Conservation (phyloP, 1,284 basidiomycete genomes). For the Mycosarcoma mackinlayi region DNA sequence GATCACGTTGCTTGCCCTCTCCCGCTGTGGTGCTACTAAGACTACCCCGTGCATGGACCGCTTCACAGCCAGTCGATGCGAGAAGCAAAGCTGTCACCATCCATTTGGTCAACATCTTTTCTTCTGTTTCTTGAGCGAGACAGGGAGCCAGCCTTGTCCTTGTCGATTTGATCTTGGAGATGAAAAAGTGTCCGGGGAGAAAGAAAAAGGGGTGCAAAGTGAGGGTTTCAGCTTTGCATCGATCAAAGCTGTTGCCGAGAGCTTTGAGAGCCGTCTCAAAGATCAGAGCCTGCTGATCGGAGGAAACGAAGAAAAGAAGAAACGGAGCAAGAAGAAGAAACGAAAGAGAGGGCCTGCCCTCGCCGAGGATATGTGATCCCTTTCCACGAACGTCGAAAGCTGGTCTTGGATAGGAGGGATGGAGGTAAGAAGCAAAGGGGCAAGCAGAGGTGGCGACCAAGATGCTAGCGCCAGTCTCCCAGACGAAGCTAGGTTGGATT, state of each 20-base stretch:
- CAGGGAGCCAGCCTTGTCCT: background rate
- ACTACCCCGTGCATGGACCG: background rate
- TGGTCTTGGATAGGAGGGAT: conserved; percentile 1
- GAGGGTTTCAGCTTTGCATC: background rate
- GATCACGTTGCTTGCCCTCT: conserved; percentile 10
- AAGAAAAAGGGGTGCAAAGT: background rate
- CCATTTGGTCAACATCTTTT: background rate
- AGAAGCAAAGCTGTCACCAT: background rate
- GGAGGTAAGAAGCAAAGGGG: conserved; percentile 10
- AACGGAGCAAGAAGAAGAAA: background rate
- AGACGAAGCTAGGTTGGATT: no score
- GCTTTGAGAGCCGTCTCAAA: no score
- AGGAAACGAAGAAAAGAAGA: background rate
- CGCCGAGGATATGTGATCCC: conserved; percentile 5
- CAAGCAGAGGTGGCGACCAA: no score
- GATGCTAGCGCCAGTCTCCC: no score
- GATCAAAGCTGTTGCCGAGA: background rate
- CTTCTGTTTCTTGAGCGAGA: background rate
- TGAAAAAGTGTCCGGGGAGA: no score
- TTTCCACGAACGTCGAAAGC: background rate
- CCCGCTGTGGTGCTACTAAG: background rate
- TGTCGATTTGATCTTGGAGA: no score
- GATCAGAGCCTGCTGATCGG: conserved; percentile 19
- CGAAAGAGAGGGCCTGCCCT: conserved; percentile 17
- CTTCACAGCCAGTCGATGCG: background rate